Evolutionary conservation across 768 basidiomycete species (phyloP), one percentile per base, ranked within the genome.

Genomic region (Mycena alexandri): DNA sequence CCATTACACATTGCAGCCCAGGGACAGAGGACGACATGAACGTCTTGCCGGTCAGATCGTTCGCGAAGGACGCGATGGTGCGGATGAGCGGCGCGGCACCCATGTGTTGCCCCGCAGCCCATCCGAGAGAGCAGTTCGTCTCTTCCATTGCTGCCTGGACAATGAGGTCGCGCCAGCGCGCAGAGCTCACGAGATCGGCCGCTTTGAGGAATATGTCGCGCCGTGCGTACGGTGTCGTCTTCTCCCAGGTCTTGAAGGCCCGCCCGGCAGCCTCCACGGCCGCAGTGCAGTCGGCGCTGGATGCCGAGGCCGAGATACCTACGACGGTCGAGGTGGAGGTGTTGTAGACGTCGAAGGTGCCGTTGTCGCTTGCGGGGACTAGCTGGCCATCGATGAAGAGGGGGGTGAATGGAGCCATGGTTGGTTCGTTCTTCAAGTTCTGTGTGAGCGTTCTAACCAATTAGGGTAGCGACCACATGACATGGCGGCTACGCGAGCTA

Each of bases 211-310:
- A 78, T 14, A 88, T 80, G 41, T 81, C 80, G 38, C 86, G 82
- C 53, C 82, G 76, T 41, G 78, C 68, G 36, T 75, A 72, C 14
- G 79, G 71, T 1, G 75, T 75, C 5, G 78, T 78, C 33, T 77
- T 63, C 57, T 86, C 85, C 87, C 87, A 87, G 12, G 79, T 77
- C 60, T 76, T 76, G 77, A 86, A 85, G 6, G 86, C 87, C 12
- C 76, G 73, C 7, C 76, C 77, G 0, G 86, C 86, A 9, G 82
- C 79, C 33, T 84, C 79, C 33, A 87, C 78, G 4, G 86, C 86
- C 0, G 78, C 79, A 43, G 74, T 77, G 57, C 83, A 83, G 65
- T 86, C 84, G n/a, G 74, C 77, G 47, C 77, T 79, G 14, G 81
- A 80, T 0, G 87, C 87, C 3, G 86, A 80, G 3, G 85, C 84